phyloP scores from a whole-genome alignment of 2,329 filamentous ascomycete species.

The Microdochium trichocladiopsis region DNA sequence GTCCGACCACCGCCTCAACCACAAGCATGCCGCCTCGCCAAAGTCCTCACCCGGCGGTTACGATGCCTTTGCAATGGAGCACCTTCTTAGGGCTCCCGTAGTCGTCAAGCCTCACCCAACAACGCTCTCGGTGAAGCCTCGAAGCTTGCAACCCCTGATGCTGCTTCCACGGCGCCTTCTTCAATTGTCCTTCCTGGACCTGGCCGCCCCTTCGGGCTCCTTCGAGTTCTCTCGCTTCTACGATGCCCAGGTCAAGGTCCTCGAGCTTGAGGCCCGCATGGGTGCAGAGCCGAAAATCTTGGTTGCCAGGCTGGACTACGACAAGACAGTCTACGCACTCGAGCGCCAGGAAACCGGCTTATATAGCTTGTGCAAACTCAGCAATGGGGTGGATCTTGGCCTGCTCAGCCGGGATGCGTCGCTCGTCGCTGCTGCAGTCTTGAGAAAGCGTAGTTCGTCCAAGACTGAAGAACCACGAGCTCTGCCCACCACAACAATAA shows the following conservation, averaged over 20 bases:
- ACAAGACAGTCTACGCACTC: slow-evolving; percentile 50
- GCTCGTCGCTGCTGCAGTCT: slow-evolving; percentile 14
- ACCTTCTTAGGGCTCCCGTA: slow-evolving; percentile 44
- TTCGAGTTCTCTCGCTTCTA: slow-evolving; percentile 49
- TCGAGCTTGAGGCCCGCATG: slow-evolving; percentile 57
- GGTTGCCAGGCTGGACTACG: slow-evolving; percentile 51
- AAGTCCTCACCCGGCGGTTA: slow-evolving; percentile 4
- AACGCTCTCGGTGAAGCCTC: slow-evolving; percentile 43
- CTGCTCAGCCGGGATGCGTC: slow-evolving; percentile 44
- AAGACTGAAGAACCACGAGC: neutral
- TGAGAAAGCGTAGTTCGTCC: slow-evolving; percentile 1
- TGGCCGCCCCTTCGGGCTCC: slow-evolving; percentile 39
- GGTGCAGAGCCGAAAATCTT: slow-evolving; percentile 48
- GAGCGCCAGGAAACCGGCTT: slow-evolving; percentile 55
- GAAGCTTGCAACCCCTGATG: slow-evolving; percentile 52
- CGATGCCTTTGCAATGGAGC: slow-evolving; percentile 35
- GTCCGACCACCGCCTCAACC: slow-evolving; percentile 21
- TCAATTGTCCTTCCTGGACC: slow-evolving; percentile 54
- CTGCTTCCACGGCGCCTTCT: slow-evolving; percentile 55
- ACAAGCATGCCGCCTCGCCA: slow-evolving; percentile 14
- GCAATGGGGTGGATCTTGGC: slow-evolving; percentile 56
- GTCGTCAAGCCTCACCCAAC: slow-evolving; percentile 51
- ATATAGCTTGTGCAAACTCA: slow-evolving; percentile 64
- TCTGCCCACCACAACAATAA: slow-evolving; percentile 31
- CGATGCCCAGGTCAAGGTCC: slow-evolving; percentile 53